Conservation (phyloP, 495 filamentous ascomycete genomes). For the Acidiella bohemica region DNA sequence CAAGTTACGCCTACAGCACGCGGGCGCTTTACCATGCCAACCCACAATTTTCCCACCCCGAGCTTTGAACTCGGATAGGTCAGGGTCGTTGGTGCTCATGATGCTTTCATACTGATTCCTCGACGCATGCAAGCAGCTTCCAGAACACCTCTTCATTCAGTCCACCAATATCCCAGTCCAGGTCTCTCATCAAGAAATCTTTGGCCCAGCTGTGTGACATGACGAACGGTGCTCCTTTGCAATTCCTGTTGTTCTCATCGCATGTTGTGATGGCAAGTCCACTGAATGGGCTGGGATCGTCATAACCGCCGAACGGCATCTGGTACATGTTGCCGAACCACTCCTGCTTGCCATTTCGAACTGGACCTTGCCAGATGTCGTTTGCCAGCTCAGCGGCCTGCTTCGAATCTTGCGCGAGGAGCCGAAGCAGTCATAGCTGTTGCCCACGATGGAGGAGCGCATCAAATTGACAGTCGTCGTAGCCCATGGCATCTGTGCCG, state of each 20-base stretch:
- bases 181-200: conserved; percentile 17
- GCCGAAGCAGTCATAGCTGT: conserved; percentile 16
- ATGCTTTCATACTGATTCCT: conserved; percentile 24
- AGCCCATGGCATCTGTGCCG: conserved; percentile 31
- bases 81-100: conserved; percentile 28
- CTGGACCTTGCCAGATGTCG: conserved; percentile 20
- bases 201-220: conserved; percentile 16
- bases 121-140: conserved; percentile 23
- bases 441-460: conserved; percentile 25
- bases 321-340: too few relatives aligned
- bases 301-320: too few relatives aligned
- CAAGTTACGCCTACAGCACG: too few relatives aligned
- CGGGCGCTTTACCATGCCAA: too few relatives aligned
- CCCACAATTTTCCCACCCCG: conserved; percentile 34
- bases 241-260: conserved; percentile 3
- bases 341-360: too few relatives aligned
- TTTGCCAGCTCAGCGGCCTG: conserved; percentile 17
- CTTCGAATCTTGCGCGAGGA: conserved; percentile 9
- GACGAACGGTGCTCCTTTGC: conserved; percentile 11
- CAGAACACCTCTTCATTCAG: conserved; percentile 16
- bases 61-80: conserved; percentile 31
- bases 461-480: conserved; percentile 28
- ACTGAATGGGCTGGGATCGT: conserved; percentile 7
- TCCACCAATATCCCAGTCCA: conserved; percentile 9
- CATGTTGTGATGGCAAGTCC: not conserved